Evolutionary conservation across 495 filamentous ascomycete genomes (phyloP), one percentile per base, ranked within the genome.

Genomic region (Annulohypoxylon nitens): DNA sequence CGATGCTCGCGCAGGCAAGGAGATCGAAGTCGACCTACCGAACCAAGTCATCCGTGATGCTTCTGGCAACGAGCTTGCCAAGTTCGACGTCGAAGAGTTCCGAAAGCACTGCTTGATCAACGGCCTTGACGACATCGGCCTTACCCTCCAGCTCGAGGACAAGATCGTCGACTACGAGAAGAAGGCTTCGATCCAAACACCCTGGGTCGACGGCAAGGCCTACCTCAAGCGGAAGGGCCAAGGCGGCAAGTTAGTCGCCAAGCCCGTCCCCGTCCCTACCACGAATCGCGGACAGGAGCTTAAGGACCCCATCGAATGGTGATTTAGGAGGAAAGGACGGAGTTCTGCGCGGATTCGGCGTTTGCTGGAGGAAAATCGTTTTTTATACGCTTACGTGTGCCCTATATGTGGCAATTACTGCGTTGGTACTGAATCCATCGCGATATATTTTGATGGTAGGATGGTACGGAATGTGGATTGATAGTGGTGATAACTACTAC

Each of bases 261-360:
- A 95, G 81, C 92, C 96, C 18, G 92, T 86, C 23, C 90, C 93
- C 16, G 91, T 98, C 33, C 94, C 95, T 43, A 94, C 88, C 81
- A 98, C 96, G 67, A 98, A 98, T 82, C 85, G 93, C 14, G 96
- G 96, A 1, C 91, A 97, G 75, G 90, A 89, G 69, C 88, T 91
- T 75, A 91, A 88, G 71, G 94, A 99, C 82, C 95, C 96, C 37
- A 83, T 97, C 60, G 94, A 98, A 76, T 99, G 96, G 96, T 99
- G 36, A 74, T 51, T n/a, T 34, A 36, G 11, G 25, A 67, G 18
- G 45, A 36, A 30, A 33, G 12, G 12, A 30, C 30, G 36, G 43
- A 25, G 53, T 64, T 65, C 34, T 70, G 54, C 48, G 55, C 61
- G 20, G 47, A 20, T 61, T 60, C 51, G 71, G 71, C 71, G 71